Evolutionary conservation across 805 yeast genomes (phyloP).

Genomic region (Sporopachydermia quercuum): DNA sequence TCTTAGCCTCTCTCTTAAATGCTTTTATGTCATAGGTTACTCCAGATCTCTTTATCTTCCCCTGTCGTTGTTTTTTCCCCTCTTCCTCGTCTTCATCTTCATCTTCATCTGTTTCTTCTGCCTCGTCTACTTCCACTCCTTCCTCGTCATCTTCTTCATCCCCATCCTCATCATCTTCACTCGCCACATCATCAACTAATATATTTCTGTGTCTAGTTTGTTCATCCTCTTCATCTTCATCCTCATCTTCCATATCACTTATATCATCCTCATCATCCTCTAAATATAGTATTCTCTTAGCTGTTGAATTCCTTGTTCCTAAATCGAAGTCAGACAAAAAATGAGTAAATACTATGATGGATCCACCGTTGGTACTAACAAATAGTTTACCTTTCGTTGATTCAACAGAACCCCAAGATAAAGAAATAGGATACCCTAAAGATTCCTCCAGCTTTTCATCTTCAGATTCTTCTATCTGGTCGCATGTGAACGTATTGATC

Average conservation of each 20-base stretch:
- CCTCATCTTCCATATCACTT: constrained; percentile 11
- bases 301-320: constrained; percentile 4
- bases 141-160: constrained; percentile 15
- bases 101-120: constrained; percentile 12
- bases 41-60: neutral
- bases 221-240: constrained; percentile 15
- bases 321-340: no score
- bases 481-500: constrained; percentile 21
- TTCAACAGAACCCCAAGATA: constrained; percentile 11
- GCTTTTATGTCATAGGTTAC: constrained; percentile 1
- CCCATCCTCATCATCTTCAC: constrained; percentile 11
- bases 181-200: constrained; percentile 10
- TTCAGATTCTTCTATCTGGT: constrained; percentile 9
- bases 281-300: constrained; percentile 15
- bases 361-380: constrained; percentile 4
- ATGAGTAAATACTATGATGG: no score
- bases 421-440: constrained; percentile 24
- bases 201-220: no score
- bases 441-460: constrained; percentile 22
- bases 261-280: constrained; percentile 19
- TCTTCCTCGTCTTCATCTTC: constrained; percentile 16
- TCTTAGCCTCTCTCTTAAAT: no score
- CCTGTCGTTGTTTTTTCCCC: constrained; percentile 6
- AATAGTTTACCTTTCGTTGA: constrained; percentile 3
- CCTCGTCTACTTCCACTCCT: constrained; percentile 14